Evolutionary conservation across 495 filamentous ascomycete species (phyloP).

Genomic region (Neurospora cerealis): DNA sequence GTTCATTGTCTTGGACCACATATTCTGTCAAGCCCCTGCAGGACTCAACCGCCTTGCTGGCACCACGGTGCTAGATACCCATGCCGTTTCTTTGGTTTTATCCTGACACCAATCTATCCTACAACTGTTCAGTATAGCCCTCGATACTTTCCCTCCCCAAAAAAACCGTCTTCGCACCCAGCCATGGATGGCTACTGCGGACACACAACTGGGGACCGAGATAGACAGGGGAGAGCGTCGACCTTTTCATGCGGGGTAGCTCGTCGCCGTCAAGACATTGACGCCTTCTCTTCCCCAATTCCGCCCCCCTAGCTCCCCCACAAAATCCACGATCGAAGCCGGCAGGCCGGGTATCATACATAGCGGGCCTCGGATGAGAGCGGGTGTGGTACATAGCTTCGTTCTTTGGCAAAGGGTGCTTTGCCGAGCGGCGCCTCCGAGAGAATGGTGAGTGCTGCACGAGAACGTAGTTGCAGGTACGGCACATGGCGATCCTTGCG

Average conservation of each 20-base stretch:
- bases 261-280: not conserved
- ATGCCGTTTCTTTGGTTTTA: not conserved
- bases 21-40: not conserved
- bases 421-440: not conserved
- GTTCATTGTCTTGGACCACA: not conserved
- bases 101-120: not conserved
- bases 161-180: too few species aligned
- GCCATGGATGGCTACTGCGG: not conserved
- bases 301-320: not conserved
- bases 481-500: not conserved
- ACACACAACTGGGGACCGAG: slow-evolving; percentile 2
- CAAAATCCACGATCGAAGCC: not conserved
- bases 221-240: not conserved
- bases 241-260: slow-evolving; percentile 5
- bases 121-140: not conserved
- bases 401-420: not conserved
- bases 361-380: not conserved
- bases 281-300: not conserved
- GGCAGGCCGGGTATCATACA: not conserved
- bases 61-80: not conserved
- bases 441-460: not conserved
- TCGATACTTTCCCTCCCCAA: not conserved
- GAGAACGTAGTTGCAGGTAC: not conserved
- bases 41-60: not conserved
- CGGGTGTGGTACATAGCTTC: not conserved